Evolutionary conservation across 1,139 yeast genomes (phyloP), one percentile per base, ranked within the genome.

Genomic region (Fermentozyma sake): DNA sequence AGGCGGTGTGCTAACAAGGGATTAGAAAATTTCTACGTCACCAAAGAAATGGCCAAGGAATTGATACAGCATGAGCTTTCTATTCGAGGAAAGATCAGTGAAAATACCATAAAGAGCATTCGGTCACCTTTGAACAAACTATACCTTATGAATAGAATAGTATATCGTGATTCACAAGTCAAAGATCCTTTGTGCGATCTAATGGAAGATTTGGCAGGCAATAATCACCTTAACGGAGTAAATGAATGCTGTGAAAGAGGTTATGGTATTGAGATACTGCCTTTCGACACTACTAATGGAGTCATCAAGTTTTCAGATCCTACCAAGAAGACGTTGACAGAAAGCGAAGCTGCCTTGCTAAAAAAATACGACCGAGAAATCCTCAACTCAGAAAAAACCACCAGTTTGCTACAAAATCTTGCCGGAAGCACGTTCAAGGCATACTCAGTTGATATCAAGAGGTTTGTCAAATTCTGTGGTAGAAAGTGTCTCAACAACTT

Each of bases 41-140:
- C 28, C 9, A 28, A 28, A 17, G 23, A 20, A 18, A 21, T 28
- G 25, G 22, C 28, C 15, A 17, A 20, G 10, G 31, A 25, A 16
- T 18, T 28, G 15, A 28, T 28, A 16, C 22, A 26, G 11, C 18
- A 14, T 7, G 31, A 28, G 15, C 17, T 26, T 14, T 21, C 9
- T 6, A 13, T 14, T 12, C 21, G 31, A 9, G 31, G 28, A 7
- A 16, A 21, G 6, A 28, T 28, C 22, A 28, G 31, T 14, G 22
- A 21, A 13, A 28, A 28, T 12, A 28, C 31, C 16, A 25, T 28
- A 7, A 28, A 28, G 12, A 28, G 31, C 14, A 28, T 28, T 5
- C 14, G 28, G 12, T 28, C 31, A 4, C 31, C 31, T 7, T 22
- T 28, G 9, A 28, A 28, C 14, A 28, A 28, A 14, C 18, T 28